Evolutionary conservation across 352 stramenopile genomes (phyloP).

Genomic region (Pythium coloratum): DNA sequence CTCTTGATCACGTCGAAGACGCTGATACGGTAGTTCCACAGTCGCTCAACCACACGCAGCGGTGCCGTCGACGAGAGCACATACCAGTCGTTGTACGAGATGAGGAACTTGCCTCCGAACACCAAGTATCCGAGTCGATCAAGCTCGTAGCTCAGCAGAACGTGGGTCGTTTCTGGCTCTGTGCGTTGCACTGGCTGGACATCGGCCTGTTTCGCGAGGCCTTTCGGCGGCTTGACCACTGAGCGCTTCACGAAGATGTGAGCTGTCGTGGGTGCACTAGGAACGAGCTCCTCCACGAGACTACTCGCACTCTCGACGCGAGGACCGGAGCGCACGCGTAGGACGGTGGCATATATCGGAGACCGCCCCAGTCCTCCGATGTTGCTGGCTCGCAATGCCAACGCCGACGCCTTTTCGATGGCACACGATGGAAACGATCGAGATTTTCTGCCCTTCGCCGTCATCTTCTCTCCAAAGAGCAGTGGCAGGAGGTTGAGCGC

Average conservation of each 20-base stretch:
- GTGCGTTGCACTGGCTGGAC: not conserved
- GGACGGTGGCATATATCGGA: not conserved
- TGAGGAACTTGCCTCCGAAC: constrained; percentile 14
- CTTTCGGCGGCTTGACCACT: not conserved
- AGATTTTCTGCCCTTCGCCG: constrained; percentile 1
- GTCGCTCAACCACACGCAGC: constrained; percentile 13
- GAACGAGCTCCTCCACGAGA: not conserved
- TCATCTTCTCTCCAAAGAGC: constrained; percentile 20
- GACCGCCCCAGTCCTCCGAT: constrained; percentile 29
- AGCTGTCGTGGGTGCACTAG: not conserved
- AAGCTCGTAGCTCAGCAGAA: constrained; percentile 17
- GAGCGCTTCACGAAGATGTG: not conserved
- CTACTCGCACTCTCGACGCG: too few relatives aligned
- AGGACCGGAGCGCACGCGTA: not conserved
- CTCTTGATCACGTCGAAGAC: constrained; percentile 10
- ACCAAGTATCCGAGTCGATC: constrained; percentile 17
- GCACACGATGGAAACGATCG: constrained; percentile 7
- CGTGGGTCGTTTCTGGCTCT: not conserved
- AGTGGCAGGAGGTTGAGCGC: constrained; percentile 30
- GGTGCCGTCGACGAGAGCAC: constrained; percentile 13
- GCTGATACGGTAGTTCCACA: constrained; percentile 22
- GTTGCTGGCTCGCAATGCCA: constrained; percentile 30
- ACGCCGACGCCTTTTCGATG: constrained; percentile 22
- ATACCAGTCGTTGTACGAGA: constrained; percentile 24
- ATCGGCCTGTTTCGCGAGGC: not conserved